A percentile compares a stretch with the other conserved stretches of the same genome.
These are phyloP conservation scores for Starmerella sirachaensis DNA, from an alignment of 805 yeast species.

Conservation along the genomic window DNA sequence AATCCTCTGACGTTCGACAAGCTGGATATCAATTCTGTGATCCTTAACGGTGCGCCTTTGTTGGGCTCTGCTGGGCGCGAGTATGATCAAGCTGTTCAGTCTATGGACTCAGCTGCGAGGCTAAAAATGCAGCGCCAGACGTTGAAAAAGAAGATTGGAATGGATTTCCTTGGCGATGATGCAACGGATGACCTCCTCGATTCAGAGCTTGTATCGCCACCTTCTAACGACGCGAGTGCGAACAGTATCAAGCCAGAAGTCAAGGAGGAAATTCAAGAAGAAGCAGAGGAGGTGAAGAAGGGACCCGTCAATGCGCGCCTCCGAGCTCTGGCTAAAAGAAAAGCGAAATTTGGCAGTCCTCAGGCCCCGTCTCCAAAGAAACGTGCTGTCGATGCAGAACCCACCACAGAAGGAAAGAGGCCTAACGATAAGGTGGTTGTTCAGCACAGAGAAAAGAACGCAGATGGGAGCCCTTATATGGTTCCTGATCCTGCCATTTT, in stretches of 20 bases:
- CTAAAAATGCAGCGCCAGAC: conserved; percentile 41
- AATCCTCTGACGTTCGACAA: conserved; percentile 26
- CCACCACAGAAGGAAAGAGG: background rate
- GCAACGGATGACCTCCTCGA: conserved; percentile 27
- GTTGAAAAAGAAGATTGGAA: conserved; percentile 34
- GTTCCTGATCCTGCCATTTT: conserved; percentile 67
- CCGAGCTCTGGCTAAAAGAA: conserved; percentile 88
- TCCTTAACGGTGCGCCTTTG: conserved; percentile 36
- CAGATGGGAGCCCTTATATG: conserved; percentile 53
- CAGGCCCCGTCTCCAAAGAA: conserved; percentile 23
- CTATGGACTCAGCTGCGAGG: conserved; percentile 35
- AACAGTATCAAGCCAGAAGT: background rate
- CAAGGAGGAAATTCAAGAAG: conserved; percentile 2
- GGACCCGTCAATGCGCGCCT: conserved; percentile 43
- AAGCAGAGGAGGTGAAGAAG: conserved; percentile 3
- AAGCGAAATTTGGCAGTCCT: conserved; percentile 47
- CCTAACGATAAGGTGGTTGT: conserved; percentile 58
- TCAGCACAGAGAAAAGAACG: conserved; percentile 48
- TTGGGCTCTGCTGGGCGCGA: conserved; percentile 52
- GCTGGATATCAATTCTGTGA: conserved; percentile 30
- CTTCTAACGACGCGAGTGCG: background rate
- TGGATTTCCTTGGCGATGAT: conserved; percentile 32
- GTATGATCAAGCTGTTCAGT: conserved; percentile 31
- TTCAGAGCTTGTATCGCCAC: conserved; percentile 20
- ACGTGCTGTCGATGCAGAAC: conserved; percentile 16